A percentile compares a stretch with the other conserved stretches of the same genome.
Evolutionary conservation across 1,284 basidiomycete species (phyloP).

Genomic region (Cutaneotrichosporon sp.): DNA sequence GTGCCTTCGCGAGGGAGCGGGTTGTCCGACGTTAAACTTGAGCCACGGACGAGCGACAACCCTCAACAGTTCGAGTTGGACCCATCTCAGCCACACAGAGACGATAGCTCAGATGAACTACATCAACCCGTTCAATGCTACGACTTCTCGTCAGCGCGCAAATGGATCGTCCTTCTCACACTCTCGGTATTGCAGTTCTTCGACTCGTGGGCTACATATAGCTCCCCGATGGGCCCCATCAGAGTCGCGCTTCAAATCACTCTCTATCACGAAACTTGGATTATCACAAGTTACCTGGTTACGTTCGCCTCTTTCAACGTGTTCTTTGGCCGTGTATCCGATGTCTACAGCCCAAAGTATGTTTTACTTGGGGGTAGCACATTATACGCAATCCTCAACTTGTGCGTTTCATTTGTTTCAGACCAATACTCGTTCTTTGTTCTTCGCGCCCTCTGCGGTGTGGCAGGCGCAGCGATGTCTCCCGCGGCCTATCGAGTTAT

Average conservation of each 20-base stretch:
- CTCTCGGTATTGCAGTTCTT: too few relatives aligned
- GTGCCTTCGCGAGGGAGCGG: too few relatives aligned
- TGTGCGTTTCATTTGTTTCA: conserved; percentile 33
- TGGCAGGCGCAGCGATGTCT: conserved; percentile 30
- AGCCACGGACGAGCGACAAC: too few relatives aligned
- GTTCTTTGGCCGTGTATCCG: conserved; percentile 37
- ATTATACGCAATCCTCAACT: conserved; percentile 25
- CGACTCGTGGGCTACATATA: too few relatives aligned
- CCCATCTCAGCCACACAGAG: too few relatives aligned
- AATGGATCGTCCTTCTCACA: too few relatives aligned
- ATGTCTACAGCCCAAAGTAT: conserved; percentile 33
- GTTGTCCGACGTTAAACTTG: too few relatives aligned
- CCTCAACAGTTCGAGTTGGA: too few relatives aligned
- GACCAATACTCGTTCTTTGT: conserved; percentile 34
- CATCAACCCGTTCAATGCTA: too few relatives aligned
- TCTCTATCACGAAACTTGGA: conserved; percentile 17
- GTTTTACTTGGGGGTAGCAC: conserved; percentile 35
- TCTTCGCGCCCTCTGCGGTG: conserved; percentile 34
- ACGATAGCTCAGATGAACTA: too few relatives aligned
- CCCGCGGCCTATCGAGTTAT: conserved; percentile 44
- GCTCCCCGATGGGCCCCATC: too few relatives aligned
- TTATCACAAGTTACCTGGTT: conserved; percentile 34
- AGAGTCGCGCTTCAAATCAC: conserved; percentile 16
- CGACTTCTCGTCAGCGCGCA: too few relatives aligned
- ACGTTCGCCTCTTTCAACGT: conserved; percentile 40